phyloP scores from a whole-genome alignment of 306 rosid genomes.

The Nissolia schottii region DNA sequence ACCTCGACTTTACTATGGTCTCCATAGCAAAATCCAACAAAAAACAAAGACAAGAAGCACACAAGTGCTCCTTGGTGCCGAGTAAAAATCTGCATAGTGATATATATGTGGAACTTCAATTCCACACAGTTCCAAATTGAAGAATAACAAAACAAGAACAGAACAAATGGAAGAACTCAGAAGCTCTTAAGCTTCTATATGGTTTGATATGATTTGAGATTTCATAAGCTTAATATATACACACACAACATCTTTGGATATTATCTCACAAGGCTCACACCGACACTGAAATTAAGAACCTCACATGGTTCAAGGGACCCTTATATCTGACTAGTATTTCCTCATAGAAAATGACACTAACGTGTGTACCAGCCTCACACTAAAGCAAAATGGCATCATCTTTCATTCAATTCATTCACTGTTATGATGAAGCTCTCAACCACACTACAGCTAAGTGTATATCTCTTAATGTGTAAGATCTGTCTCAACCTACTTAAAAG shows the following conservation, averaged over 20 bases:
- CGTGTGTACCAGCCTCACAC: constrained; percentile 29
- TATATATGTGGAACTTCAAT: neutral
- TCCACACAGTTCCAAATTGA: neutral
- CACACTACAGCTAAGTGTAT: constrained; percentile 26
- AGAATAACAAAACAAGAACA: neutral
- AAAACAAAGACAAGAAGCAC: constrained; percentile 54
- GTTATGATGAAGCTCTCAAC: constrained; percentile 48
- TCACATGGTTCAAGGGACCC: constrained; percentile 66
- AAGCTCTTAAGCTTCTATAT: constrained; percentile 32
- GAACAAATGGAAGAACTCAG: constrained; percentile 6
- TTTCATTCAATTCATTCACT: constrained; percentile 50
- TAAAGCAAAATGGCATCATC: constrained; percentile 19
- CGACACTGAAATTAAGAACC: constrained; percentile 49
- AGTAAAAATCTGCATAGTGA: constrained; percentile 42
- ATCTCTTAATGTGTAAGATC: constrained; percentile 15
- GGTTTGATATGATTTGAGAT: neutral
- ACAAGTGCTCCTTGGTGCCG: constrained; percentile 37
- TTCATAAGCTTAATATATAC: constrained; percentile 38
- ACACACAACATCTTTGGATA: constrained; percentile 16
- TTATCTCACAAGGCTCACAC: constrained; percentile 23
- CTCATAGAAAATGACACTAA: constrained; percentile 39
- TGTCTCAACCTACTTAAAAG: constrained; percentile 49
- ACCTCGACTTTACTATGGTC: constrained; percentile 58
- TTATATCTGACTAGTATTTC: neutral
- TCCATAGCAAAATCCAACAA: constrained; percentile 47